Evolutionary conservation across 75 land plant genomes (phyloP), one percentile per base, ranked within the genome.

Genomic region (Pinus taeda): DNA sequence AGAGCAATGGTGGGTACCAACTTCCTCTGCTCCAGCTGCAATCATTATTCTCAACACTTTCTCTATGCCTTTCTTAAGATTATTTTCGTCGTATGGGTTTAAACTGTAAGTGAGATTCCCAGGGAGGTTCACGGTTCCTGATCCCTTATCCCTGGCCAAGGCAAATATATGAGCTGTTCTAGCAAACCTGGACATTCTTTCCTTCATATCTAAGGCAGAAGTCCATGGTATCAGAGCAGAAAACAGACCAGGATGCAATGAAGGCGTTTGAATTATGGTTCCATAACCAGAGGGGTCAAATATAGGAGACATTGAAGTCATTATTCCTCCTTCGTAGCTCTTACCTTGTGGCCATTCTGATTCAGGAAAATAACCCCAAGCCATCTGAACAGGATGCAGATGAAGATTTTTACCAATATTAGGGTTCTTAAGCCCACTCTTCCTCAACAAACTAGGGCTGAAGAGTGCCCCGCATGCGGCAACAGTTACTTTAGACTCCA

Each of bases 311-410:
- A 88, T 87, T 6, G 94, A 76, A 18, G 92, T 91, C 86, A 95
- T 83, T 15, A 95, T 95, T 9, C 86, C 89, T 2, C 98, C 98
- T 75, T 91, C 92, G 74, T 81, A 95, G 85, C 89, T 86, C 60
- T 78, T 83, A 45, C 88, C 90, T 6, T 33, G 63, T 14, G 55
- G 24, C n/a, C 53, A 76, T 7, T n/a, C 30, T 1, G 84, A 83
- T 65, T 79, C 88, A 0, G 96, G 94, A 70, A 95, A 95, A 74
- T 88, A 86, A 1, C 96, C 98, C 98, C 98, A 95, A 37, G 84
- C 80, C 87, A 89, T 84, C 59, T 73, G 71, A 18, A 81, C 87
- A 0, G 96, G 96, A 72, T 95, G 98, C 20, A 93, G 80, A 55
- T 91, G 93, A 17, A 95, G 81, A 78, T 90, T 70, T 18, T 71